phyloP scores from a whole-genome alignment of 1,139 yeast genomes.

The Pichia sp. region DNA sequence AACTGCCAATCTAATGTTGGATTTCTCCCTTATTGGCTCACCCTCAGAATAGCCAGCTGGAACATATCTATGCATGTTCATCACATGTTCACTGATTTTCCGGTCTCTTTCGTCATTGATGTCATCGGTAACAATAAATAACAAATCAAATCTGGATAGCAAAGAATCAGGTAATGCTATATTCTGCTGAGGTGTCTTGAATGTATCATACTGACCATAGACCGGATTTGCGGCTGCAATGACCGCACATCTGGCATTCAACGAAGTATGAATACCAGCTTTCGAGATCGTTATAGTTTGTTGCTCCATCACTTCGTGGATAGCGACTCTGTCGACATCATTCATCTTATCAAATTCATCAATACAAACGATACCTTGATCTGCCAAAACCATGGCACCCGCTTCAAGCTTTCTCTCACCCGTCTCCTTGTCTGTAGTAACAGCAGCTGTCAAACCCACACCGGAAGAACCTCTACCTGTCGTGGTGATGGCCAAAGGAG shows the following conservation, averaged over 20 bases:
- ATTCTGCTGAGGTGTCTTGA: constrained; percentile 93
- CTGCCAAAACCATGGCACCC: constrained; percentile 99
- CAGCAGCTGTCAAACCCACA: constrained; percentile 99
- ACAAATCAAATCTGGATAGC: constrained; percentile 90
- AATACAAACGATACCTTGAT: constrained; percentile 94
- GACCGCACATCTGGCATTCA: constrained; percentile 95
- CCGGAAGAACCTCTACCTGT: constrained; percentile 99
- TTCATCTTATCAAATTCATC: constrained; percentile 99
- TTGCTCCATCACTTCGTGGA: constrained; percentile 99
- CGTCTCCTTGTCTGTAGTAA: constrained; percentile 91
- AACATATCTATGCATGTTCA: constrained; percentile 85
- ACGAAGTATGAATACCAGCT: constrained; percentile 95
- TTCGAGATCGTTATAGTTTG: constrained; percentile 98
- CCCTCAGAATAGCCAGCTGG: constrained; percentile 93
- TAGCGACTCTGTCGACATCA: constrained; percentile 94
- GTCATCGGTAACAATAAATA: constrained; percentile 95
- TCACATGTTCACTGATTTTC: constrained; percentile 86
- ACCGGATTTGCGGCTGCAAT: constrained; percentile 99
- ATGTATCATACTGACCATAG: constrained; percentile 93
- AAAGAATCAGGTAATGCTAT: constrained; percentile 96
- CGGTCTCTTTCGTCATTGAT: constrained; percentile 83
- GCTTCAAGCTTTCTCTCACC: constrained; percentile 97
- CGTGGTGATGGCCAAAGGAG: constrained; percentile 92
- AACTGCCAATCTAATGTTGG: constrained; percentile 68
- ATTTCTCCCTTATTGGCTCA: constrained; percentile 82